These are phyloP conservation scores for Extremus antarcticus DNA, from an alignment of 495 filamentous ascomycete genomes.

Conservation along the genomic window DNA sequence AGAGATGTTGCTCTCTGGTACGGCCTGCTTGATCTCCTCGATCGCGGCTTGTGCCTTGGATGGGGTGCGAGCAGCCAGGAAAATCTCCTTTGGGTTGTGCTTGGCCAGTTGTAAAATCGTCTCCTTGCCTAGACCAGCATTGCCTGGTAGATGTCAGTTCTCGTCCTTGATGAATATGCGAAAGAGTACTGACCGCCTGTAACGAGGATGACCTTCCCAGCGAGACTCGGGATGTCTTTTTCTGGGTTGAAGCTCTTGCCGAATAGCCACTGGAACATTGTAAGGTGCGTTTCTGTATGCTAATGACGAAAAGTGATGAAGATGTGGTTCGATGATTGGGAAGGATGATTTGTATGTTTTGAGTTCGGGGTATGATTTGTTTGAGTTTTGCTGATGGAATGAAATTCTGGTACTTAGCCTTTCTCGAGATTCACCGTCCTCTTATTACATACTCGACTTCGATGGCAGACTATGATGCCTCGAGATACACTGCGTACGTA, in stretches of 20 bases:
- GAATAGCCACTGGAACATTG: background rate
- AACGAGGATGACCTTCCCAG: constrained; percentile 21
- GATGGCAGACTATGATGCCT: background rate
- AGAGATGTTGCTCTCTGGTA: constrained; percentile 38
- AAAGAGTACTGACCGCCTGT: constrained; percentile 16
- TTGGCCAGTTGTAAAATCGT: constrained; percentile 50
- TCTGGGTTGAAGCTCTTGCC: constrained; percentile 22
- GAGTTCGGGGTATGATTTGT: background rate
- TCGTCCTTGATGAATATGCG: background rate
- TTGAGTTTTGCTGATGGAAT: background rate
- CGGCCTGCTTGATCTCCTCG: constrained; percentile 34
- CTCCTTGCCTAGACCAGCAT: constrained; percentile 55
- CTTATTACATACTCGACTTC: background rate
- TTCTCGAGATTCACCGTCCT: background rate
- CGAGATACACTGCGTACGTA: background rate
- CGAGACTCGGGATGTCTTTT: constrained; percentile 23
- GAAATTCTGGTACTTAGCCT: background rate
- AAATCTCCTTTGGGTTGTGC: constrained; percentile 51
- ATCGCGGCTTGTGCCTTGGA: constrained; percentile 44
- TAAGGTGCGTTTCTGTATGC: too few relatives aligned
- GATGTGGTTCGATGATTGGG: background rate
- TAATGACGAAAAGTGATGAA: too few relatives aligned
- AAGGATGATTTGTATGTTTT: background rate
- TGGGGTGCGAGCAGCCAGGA: constrained; percentile 48
- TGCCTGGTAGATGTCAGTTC: constrained; percentile 33